Evolutionary conservation across 495 filamentous ascomycete species (phyloP), one percentile per base, ranked within the genome.

Genomic region (Podospora didyma): DNA sequence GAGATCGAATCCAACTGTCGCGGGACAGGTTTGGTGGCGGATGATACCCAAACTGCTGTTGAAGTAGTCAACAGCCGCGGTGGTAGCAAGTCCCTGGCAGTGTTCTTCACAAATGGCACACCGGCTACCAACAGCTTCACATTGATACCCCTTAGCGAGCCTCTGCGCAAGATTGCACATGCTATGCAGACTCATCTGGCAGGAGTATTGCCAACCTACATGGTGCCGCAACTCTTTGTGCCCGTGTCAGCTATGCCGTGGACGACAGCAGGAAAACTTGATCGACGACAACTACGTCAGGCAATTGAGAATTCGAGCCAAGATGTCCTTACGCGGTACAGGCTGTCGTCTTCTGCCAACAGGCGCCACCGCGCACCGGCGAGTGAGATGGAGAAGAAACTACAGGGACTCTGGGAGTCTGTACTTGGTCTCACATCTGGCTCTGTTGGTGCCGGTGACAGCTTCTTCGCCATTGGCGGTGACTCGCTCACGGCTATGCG

Each of bases 191-290:
- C 26, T 16, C 28, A 46, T 3, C 61, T 86, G 2, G 49, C 59
- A 5, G 54, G 57, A 5, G 21, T 49, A 19, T 45, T 76, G 2
- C 71, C 74, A 2, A 28, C 54, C 10, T 77, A 80, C 59, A 85
- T 86, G 82, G 72, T 85, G 37, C 84, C 84, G 2, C 71, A 77
- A 20, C 65, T 80, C 2, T 85, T 79, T 57, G 78, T 85, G 37
- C 81, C 82, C 0, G 60, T 85, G 2, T 68, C 65, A 26, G 65
- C 70, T 24, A 68, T 86, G 52, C 83, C 83, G 0, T 66, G 76
- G 46, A 72, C 75, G 1, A 72, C 69, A 0, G 79, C 80, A 0
- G 78, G 72, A 20, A 86, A 87, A 60, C 73, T 79, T 10, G 82
- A 87, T 52, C 76, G 83, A 5, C 75, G 76, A 45, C 67, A 64